phyloP scores from a whole-genome alignment of 2,329 filamentous ascomycete genomes.

The Phyllosticta capitalensis region DNA sequence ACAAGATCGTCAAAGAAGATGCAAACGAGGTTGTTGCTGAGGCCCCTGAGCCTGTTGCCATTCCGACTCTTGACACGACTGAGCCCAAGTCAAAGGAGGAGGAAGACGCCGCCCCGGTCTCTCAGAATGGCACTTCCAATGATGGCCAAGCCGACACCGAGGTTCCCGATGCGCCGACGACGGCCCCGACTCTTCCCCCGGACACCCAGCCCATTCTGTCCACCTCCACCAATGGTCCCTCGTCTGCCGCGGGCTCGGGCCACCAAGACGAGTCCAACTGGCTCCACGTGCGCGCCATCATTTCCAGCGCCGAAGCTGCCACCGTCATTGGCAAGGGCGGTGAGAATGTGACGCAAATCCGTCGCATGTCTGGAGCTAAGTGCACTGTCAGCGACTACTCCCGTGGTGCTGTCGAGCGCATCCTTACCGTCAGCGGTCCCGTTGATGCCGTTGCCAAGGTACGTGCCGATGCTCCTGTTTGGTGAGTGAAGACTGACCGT shows the following conservation, averaged over 20 bases:
- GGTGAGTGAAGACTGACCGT: slow-evolving; percentile 20
- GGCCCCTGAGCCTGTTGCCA: slow-evolving; percentile 3
- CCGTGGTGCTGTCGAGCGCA: slow-evolving; percentile 92
- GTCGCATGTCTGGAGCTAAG: slow-evolving; percentile 89
- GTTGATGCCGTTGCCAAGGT: slow-evolving; percentile 97
- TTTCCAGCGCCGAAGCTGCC: slow-evolving; percentile 92
- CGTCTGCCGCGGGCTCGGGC: slow-evolving; percentile 31
- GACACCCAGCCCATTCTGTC: slow-evolving; percentile 52
- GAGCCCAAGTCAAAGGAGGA: slow-evolving; percentile 29
- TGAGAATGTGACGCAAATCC: slow-evolving; percentile 96
- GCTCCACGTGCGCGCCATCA: slow-evolving; percentile 95
- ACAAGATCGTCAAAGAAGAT: slow-evolving; percentile 67
- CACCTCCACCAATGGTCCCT: slow-evolving; percentile 45
- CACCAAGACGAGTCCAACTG: slow-evolving; percentile 84
- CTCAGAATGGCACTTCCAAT: slow-evolving; percentile 36
- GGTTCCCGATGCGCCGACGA: slow-evolving; percentile 53
- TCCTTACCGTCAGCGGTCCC: slow-evolving; percentile 90
- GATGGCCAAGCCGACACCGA: slow-evolving; percentile 60
- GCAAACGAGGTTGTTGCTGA: slow-evolving; percentile 15
- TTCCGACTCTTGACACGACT: slow-evolving; percentile 15
- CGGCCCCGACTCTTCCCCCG: slow-evolving; percentile 34
- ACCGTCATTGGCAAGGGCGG: slow-evolving; percentile 98
- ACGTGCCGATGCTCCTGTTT: slow-evolving; percentile 16
- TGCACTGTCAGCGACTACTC: slow-evolving; percentile 99
- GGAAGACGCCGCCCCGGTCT: not conserved